phyloP scores from a whole-genome alignment of 768 basidiomycete genomes.

The Boletus vermiculosoides region DNA sequence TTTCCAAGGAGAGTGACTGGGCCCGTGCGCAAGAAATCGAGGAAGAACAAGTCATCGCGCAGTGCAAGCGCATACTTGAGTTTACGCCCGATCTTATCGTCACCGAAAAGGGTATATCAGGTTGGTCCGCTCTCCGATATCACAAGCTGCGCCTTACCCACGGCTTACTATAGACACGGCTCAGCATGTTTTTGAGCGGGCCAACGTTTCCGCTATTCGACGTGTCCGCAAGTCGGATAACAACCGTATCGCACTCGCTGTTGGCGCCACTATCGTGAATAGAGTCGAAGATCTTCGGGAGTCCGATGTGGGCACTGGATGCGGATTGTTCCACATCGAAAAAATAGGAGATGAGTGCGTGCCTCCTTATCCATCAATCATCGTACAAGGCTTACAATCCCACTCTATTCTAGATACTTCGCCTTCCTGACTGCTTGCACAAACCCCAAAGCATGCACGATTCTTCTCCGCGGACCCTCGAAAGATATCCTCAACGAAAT shows the following conservation, averaged over 20 bases:
- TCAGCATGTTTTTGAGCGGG: conserved; percentile 84
- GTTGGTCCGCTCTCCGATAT: conserved; percentile 41
- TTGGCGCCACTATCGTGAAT: conserved; percentile 96
- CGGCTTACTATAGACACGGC: conserved; percentile 66
- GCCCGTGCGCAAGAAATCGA: conserved; percentile 89
- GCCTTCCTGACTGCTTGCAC: conserved; percentile 93
- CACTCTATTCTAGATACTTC: conserved; percentile 69
- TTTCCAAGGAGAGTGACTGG: conserved; percentile 93
- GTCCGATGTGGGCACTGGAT: conserved; percentile 86
- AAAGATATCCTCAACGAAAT: conserved; percentile 99
- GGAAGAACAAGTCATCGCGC: conserved; percentile 91
- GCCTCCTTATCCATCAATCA: background rate
- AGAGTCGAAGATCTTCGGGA: conserved; percentile 93
- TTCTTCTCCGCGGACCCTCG: conserved; percentile 94
- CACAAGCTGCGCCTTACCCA: background rate
- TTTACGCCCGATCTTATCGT: conserved; percentile 95
- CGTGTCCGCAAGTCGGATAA: conserved; percentile 99
- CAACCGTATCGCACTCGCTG: conserved; percentile 95
- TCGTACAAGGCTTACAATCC: background rate
- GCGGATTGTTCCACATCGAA: conserved; percentile 95
- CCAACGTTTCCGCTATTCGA: conserved; percentile 89
- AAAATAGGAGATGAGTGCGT: conserved; percentile 93
- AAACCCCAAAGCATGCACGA: conserved; percentile 94
- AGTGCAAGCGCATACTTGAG: conserved; percentile 83
- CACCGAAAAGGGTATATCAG: conserved; percentile 97